Conservation (phyloP, 164 flowering plant genomes). For the Brasenia schreberi region DNA sequence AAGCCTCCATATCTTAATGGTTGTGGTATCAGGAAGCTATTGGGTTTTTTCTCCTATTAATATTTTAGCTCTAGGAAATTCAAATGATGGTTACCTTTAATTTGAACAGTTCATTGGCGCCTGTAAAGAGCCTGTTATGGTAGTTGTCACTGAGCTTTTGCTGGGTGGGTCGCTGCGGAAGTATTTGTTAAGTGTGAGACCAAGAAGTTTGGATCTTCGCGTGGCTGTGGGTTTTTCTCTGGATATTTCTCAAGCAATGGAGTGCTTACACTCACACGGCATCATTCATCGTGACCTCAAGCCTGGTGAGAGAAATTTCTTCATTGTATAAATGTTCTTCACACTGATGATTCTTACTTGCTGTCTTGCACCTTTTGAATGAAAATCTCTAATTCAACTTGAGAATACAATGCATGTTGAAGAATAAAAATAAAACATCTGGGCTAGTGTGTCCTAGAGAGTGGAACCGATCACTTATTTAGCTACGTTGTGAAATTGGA, state of each 20-base stretch:
- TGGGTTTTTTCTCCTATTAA: neutral
- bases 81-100: conserved; percentile 5
- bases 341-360: too few relatives aligned
- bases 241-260: conserved; percentile 87
- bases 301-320: conserved; percentile 42
- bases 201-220: conserved; percentile 49
- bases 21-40: neutral
- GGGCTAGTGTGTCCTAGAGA: too few relatives aligned
- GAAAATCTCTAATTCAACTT: too few relatives aligned
- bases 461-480: too few relatives aligned
- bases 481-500: too few relatives aligned
- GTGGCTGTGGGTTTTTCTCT: conserved; percentile 69
- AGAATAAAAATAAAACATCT: too few relatives aligned
- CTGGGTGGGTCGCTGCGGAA: conserved; percentile 81
- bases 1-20: neutral
- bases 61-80: neutral
- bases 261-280: conserved; percentile 81
- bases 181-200: conserved; percentile 57
- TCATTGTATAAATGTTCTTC: too few relatives aligned
- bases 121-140: conserved; percentile 76
- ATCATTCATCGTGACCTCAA: conserved; percentile 92
- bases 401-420: too few relatives aligned
- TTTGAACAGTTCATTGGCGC: conserved; percentile 77
- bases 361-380: too few relatives aligned
- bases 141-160: conserved; percentile 83